Percentiles rank a stretch among this genome's conserved stretches.
These are phyloP conservation scores for Cucurbitaria berberidis DNA, from an alignment of 2,329 filamentous ascomycete genomes.

Conservation along the genomic window DNA sequence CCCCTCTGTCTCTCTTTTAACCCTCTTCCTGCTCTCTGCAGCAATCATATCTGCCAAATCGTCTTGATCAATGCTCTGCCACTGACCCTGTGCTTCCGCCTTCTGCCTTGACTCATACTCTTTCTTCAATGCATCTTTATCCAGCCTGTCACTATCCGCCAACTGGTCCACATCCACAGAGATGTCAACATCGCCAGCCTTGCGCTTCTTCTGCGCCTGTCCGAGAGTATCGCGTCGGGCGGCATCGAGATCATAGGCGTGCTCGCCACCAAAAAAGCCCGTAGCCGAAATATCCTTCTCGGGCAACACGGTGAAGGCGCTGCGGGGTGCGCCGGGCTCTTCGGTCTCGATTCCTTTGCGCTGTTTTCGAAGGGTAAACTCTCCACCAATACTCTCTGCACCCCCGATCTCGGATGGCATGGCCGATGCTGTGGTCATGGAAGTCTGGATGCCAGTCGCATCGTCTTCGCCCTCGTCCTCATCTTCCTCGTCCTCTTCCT, in stretches of 20 bases:
- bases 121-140: conserved; percentile 80
- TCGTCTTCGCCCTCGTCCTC: conserved; percentile 66
- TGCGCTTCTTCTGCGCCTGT: conserved; percentile 82
- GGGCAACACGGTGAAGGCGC: conserved; percentile 87
- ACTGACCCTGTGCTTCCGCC: conserved; percentile 65
- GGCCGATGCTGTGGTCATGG: conserved; percentile 75
- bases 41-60: conserved; percentile 96
- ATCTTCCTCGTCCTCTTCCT: conserved; percentile 69
- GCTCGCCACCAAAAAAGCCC: conserved; percentile 96
- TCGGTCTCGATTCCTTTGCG: conserved; percentile 84
- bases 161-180: conserved; percentile 86
- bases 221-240: conserved; percentile 68
- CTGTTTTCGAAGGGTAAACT: conserved; percentile 90
- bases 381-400: conserved; percentile 78
- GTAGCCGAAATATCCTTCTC: conserved; percentile 85
- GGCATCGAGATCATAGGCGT: conserved; percentile 83
- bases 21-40: conserved; percentile 85
- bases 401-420: conserved; percentile 80
- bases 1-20: conserved; percentile 85
- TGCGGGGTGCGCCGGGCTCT: conserved; percentile 71
- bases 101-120: conserved; percentile 77
- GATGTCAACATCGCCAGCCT: conserved; percentile 93
- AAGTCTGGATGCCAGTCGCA: conserved; percentile 70
- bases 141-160: conserved; percentile 74
- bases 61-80: conserved; percentile 81